Evolutionary conservation across 2,329 filamentous ascomycete genomes (phyloP).

Genomic region (Stachybotrys echinatus): DNA sequence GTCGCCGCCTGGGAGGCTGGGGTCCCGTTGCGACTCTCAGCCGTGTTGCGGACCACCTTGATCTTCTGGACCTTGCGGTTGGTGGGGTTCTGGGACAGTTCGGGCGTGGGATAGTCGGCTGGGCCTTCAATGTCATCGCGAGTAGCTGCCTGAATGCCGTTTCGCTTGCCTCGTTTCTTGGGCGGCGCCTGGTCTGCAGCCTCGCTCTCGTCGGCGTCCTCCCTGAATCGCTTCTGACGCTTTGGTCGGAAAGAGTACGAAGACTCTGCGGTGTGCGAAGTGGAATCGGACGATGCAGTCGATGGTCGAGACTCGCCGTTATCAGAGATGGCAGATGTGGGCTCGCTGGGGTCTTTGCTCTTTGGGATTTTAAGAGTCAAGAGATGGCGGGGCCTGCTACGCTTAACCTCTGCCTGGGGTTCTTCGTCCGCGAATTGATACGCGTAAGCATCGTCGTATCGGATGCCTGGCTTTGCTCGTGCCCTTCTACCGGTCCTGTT

Average conservation of each 20-base stretch:
- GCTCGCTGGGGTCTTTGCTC: conserved; percentile 32
- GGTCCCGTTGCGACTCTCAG: conserved; percentile 22
- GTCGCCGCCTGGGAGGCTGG: conserved; percentile 14
- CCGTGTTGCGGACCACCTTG: conserved; percentile 27
- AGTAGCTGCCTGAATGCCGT: conserved; percentile 7
- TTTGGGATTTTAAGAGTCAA: conserved; percentile 35
- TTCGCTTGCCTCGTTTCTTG: conserved; percentile 31
- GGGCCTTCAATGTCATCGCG: conserved; percentile 5
- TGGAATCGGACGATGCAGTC: conserved; percentile 48
- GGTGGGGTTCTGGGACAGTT: conserved; percentile 11
- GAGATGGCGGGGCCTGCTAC: conserved; percentile 22
- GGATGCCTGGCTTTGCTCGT: conserved; percentile 16
- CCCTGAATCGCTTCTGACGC: conserved; percentile 47
- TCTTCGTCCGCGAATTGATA: conserved; percentile 20
- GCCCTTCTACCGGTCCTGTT: conserved; percentile 17
- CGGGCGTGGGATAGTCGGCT: conserved; percentile 12
- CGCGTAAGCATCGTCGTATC: conserved; percentile 20
- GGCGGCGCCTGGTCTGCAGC: conserved; percentile 27
- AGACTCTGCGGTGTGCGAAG: conserved; percentile 42
- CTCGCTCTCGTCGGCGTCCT: conserved; percentile 39
- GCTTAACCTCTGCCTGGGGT: conserved; percentile 17
- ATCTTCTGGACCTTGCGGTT: conserved; percentile 31
- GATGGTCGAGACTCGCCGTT: conserved; percentile 45
- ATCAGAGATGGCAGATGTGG: conserved; percentile 28
- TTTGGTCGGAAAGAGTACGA: conserved; percentile 50